Conservation (phyloP, 2,329 filamentous ascomycete species). For the Trichoderma sp. region DNA sequence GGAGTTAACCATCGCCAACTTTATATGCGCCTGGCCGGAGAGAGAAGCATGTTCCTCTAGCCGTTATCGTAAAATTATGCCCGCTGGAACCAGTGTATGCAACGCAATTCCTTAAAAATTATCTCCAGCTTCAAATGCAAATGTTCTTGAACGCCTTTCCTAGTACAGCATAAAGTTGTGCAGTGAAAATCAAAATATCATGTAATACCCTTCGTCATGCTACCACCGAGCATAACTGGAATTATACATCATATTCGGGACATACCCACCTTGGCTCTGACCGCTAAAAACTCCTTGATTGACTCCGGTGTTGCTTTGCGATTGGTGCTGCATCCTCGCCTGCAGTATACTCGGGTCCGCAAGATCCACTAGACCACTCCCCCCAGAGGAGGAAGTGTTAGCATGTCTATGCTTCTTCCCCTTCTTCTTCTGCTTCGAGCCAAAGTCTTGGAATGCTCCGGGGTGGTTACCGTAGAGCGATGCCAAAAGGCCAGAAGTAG, state of each 20-base stretch:
- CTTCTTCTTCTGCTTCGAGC: constrained; percentile 99
- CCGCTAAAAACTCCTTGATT: constrained; percentile 89
- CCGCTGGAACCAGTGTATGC: constrained; percentile 42
- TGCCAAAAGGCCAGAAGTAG: constrained; percentile 87
- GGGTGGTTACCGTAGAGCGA: constrained; percentile 87
- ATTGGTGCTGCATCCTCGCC: constrained; percentile 90
- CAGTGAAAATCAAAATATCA: constrained; percentile 22
- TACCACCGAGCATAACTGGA: constrained; percentile 72
- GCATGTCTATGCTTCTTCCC: constrained; percentile 99
- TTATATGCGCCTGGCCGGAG: constrained; percentile 38
- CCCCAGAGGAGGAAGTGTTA: constrained; percentile 99
- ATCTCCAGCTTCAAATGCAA: constrained; percentile 32
- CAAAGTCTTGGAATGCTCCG: constrained; percentile 87
- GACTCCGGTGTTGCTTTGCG: constrained; percentile 79
- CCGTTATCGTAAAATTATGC: constrained; percentile 37
- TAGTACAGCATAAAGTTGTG: constrained; percentile 30
- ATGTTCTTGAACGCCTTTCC: constrained; percentile 32
- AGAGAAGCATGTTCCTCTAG: constrained; percentile 38
- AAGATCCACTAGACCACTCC: constrained; percentile 99
- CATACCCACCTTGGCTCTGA: constrained; percentile 94
- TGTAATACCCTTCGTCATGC: constrained; percentile 30
- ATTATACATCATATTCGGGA: constrained; percentile 81
- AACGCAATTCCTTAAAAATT: constrained; percentile 38
- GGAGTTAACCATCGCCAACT: constrained; percentile 30
- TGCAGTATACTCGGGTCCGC: constrained; percentile 99